phyloP scores from a whole-genome alignment of 2,329 filamentous ascomycete genomes.

The Fusarium musae region DNA sequence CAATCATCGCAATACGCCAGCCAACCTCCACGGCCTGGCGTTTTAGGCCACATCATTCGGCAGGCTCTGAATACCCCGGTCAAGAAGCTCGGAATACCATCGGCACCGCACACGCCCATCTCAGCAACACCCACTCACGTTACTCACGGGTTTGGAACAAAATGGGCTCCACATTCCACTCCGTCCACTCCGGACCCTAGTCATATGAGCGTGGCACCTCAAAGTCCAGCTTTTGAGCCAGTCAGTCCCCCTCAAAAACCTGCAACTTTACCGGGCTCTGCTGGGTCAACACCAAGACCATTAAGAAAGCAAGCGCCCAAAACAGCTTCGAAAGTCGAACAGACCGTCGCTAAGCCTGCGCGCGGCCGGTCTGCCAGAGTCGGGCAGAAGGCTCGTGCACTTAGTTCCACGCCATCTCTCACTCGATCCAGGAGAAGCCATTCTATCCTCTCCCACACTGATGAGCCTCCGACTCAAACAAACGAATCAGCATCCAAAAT shows the following conservation, averaged over 20 bases:
- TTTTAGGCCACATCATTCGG: constrained; percentile 56
- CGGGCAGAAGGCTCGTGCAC: constrained; percentile 49
- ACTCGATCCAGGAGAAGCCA: constrained; percentile 55
- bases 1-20: constrained; percentile 45
- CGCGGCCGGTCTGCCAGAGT: constrained; percentile 52
- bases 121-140: constrained; percentile 45
- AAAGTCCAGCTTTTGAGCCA: constrained; percentile 67
- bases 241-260: constrained; percentile 64
- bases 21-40: constrained; percentile 51
- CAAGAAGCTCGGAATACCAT: constrained; percentile 47
- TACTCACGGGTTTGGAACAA: constrained; percentile 61
- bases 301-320: constrained; percentile 52
- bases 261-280: constrained; percentile 50
- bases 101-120: constrained; percentile 51
- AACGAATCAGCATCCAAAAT: constrained; percentile 55
- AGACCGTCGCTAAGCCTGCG: constrained; percentile 34
- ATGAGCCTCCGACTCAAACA: constrained; percentile 60
- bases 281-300: constrained; percentile 44
- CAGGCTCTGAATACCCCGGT: constrained; percentile 51
- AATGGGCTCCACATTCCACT: constrained; percentile 67
- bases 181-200: constrained; percentile 65
- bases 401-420: constrained; percentile 51
- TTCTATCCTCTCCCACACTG: constrained; percentile 59
- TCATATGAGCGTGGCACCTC: constrained; percentile 51
- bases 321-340: constrained; percentile 39